These are phyloP conservation scores for Volvox carteri DNA, from an alignment of 163 green algal genomes.

Conservation along the genomic window DNA sequence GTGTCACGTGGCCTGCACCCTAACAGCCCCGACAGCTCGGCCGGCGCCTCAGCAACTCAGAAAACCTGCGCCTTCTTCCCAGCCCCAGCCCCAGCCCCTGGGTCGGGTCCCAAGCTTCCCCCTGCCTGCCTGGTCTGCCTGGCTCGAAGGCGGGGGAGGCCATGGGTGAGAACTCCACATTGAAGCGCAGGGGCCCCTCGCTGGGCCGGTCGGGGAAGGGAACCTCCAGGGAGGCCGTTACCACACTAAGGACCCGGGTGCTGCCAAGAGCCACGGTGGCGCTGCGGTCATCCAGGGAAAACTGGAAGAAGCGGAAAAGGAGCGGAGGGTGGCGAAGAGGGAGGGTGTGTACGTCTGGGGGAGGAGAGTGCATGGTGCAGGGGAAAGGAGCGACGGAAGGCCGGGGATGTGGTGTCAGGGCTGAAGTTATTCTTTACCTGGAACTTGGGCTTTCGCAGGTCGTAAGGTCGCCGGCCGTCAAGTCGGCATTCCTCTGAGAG, in stretches of 20 bases:
- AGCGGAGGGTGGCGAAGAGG: background rate
- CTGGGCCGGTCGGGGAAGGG: conserved; percentile 83
- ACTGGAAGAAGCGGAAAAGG: conserved; percentile 61
- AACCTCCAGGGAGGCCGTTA: conserved; percentile 81
- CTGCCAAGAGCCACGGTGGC: conserved; percentile 81
- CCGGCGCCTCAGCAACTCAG: too few relatives aligned
- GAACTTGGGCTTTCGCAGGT: conserved; percentile 72
- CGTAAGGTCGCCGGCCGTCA: conserved; percentile 77
- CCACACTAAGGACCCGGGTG: conserved; percentile 81
- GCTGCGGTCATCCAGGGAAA: conserved; percentile 80
- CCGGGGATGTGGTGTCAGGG: too few relatives aligned
- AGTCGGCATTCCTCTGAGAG: conserved; percentile 76
- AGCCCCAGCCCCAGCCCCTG: too few relatives aligned
- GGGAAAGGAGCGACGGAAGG: too few relatives aligned
- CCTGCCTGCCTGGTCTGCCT: conserved; percentile 59
- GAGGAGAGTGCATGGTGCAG: too few relatives aligned
- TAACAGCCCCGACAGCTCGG: too few relatives aligned
- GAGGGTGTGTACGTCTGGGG: too few relatives aligned
- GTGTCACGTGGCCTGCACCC: too few relatives aligned
- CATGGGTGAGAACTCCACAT: conserved; percentile 88
- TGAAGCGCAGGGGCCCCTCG: conserved; percentile 82
- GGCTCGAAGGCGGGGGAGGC: conserved; percentile 81
- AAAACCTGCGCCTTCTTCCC: too few relatives aligned
- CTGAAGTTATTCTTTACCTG: too few relatives aligned
- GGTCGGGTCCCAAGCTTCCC: background rate